A percentile compares a stretch with the other conserved stretches of the same genome.
These are phyloP conservation scores for Cyathus striatus DNA, from an alignment of 768 basidiomycete species.

Conservation along the genomic window DNA sequence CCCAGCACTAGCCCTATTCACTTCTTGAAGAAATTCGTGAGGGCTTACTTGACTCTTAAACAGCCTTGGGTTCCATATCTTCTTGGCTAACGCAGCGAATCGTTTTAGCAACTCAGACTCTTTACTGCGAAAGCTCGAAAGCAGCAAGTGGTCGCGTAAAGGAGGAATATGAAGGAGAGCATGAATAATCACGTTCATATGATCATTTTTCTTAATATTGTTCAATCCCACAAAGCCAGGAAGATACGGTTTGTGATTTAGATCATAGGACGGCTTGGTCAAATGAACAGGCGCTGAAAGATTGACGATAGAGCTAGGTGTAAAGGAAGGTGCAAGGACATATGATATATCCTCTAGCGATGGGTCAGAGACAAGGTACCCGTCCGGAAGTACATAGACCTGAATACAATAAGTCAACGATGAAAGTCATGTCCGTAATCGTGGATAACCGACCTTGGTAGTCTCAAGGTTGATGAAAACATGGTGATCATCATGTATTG, in stretches of 20 bases:
- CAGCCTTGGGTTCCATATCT: conserved; percentile 92
- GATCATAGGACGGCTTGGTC: conserved; percentile 78
- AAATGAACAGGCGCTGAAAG: conserved; percentile 57
- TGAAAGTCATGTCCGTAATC: background rate
- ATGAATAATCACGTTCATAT: conserved; percentile 96
- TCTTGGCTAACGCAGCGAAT: conserved; percentile 83
- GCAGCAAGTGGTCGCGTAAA: conserved; percentile 80
- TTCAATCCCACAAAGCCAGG: conserved; percentile 96
- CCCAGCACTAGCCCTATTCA: conserved; percentile 80
- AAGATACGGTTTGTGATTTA: conserved; percentile 74
- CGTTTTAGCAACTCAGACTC: conserved; percentile 85
- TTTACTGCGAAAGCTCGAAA: conserved; percentile 68
- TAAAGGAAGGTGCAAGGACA: conserved; percentile 87
- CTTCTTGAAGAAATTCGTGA: conserved; percentile 98
- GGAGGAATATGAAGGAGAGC: conserved; percentile 88
- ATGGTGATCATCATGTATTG: conserved; percentile 96
- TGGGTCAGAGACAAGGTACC: conserved; percentile 94
- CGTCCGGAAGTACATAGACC: conserved; percentile 97
- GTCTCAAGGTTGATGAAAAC: conserved; percentile 96
- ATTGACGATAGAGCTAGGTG: conserved; percentile 44
- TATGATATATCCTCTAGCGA: conserved; percentile 93
- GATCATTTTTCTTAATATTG: conserved; percentile 96
- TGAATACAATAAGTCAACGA: conserved; percentile 22
- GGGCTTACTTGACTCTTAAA: conserved; percentile 99
- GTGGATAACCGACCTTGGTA: conserved; percentile 60